phyloP scores from a whole-genome alignment of 176 grass and related monocot species.

The Coix lacrymajobi region DNA sequence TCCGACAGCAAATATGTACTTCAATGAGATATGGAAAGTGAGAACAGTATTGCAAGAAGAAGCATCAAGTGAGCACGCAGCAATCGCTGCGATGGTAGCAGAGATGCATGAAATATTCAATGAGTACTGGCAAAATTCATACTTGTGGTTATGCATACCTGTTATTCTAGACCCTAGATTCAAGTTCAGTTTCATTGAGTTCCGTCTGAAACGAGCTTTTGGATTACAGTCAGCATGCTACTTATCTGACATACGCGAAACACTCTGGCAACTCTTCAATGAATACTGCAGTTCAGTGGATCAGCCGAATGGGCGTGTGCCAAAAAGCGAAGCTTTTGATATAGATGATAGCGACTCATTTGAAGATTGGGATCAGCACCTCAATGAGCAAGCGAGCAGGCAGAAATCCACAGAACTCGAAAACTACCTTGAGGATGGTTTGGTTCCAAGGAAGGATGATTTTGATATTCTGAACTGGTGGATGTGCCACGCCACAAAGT shows the following conservation, averaged over 20 bases:
- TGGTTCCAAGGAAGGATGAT: conserved; percentile 56
- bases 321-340: conserved; percentile 14
- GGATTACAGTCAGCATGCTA: conserved; percentile 22
- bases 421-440: conserved; percentile 38
- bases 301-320: not conserved
- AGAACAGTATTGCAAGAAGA: conserved; percentile 54
- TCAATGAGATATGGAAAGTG: conserved; percentile 58
- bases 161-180: conserved; percentile 58
- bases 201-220: conserved; percentile 49
- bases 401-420: conserved; percentile 45
- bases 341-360: conserved; percentile 27
- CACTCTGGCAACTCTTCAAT: conserved; percentile 37
- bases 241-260: conserved; percentile 30
- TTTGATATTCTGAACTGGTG: conserved; percentile 55
- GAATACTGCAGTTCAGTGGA: conserved; percentile 32
- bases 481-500: conserved; percentile 46
- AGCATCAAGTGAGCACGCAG: conserved; percentile 25
- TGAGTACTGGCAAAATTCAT: conserved; percentile 39
- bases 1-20: conserved; percentile 41
- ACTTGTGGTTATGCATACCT: conserved; percentile 47
- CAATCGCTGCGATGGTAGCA: conserved; percentile 14
- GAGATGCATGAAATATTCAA: conserved; percentile 37
- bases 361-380: conserved; percentile 58
- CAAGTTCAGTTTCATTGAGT: conserved; percentile 51
- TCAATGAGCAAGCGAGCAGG: conserved; percentile 41